Percentiles rank a stretch among this genome's conserved stretches.
phyloP scores from a whole-genome alignment of 768 basidiomycete genomes.

The Boletus coccyginus region DNA sequence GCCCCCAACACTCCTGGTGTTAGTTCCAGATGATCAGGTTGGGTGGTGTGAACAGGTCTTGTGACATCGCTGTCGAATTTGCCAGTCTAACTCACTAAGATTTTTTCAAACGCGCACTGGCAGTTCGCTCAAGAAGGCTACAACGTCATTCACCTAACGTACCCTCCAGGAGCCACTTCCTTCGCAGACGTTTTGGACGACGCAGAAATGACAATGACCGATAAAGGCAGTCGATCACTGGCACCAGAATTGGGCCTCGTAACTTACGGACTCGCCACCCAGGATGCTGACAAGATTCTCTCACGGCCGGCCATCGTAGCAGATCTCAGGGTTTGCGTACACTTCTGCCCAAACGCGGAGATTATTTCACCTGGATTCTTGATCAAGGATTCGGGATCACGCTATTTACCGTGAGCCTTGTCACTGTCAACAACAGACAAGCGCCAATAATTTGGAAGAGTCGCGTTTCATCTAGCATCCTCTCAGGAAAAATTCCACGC shows the following conservation, averaged over 20 bases:
- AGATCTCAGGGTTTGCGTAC: conserved; percentile 31
- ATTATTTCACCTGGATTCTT: conserved; percentile 26
- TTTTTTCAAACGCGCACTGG: background rate
- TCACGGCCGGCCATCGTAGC: conserved; percentile 6
- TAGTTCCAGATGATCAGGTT: conserved; percentile 30
- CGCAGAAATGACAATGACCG: conserved; percentile 12
- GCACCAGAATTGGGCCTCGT: conserved; percentile 27
- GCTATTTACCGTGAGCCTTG: conserved; percentile 28
- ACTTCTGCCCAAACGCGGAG: conserved; percentile 34
- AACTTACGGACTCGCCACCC: conserved; percentile 30
- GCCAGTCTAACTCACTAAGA: background rate
- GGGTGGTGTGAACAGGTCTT: conserved; percentile 39
- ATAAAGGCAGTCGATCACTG: background rate
- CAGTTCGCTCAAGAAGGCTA: conserved; percentile 42
- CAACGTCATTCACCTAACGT: conserved; percentile 31
- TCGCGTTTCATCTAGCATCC: conserved; percentile 35
- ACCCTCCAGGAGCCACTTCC: conserved; percentile 17
- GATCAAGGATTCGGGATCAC: conserved; percentile 20
- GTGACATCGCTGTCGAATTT: background rate
- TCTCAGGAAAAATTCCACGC: conserved; percentile 35
- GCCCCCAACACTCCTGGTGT: conserved; percentile 30
- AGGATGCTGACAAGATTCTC: conserved; percentile 19
- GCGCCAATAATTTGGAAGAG: conserved; percentile 22
- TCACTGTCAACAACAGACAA: background rate
- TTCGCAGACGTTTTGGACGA: conserved; percentile 19